Conservation (phyloP, 768 basidiomycete species). For the Sporobolomyces phaffii region DNA sequence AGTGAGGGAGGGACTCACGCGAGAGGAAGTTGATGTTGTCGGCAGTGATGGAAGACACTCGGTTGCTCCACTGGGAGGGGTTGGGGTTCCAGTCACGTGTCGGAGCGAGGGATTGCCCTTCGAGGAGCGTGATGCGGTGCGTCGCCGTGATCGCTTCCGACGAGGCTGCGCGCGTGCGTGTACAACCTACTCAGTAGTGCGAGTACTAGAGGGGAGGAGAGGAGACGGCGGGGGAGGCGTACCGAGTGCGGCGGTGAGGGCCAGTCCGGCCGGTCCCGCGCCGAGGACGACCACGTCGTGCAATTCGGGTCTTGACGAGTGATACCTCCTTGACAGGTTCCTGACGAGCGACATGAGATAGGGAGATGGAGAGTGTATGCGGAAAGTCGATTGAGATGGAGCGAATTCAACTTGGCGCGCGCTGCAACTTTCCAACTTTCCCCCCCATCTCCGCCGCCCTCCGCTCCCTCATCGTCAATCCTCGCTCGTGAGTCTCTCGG, state of each 20-base stretch:
- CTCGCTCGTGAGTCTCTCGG: too few species aligned
- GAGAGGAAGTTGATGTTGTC: constrained; percentile 62
- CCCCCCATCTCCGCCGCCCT: too few species aligned
- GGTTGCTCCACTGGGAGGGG: constrained; percentile 62
- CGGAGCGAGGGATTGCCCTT: constrained; percentile 69
- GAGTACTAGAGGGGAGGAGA: neutral
- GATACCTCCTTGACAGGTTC: neutral
- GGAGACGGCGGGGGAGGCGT: neutral
- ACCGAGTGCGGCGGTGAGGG: constrained; percentile 82
- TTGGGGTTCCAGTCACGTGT: constrained; percentile 61
- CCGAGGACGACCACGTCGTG: constrained; percentile 91
- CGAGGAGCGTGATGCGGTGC: constrained; percentile 65
- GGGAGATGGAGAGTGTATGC: too few species aligned
- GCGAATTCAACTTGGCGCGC: too few species aligned
- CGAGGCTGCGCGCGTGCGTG: constrained; percentile 47
- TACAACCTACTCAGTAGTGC: too few species aligned
- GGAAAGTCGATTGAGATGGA: too few species aligned
- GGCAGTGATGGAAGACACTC: constrained; percentile 79
- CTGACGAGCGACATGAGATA: neutral
- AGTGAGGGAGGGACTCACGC: constrained; percentile 50
- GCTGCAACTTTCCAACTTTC: too few species aligned
- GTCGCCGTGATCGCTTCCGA: constrained; percentile 54
- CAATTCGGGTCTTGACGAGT: constrained; percentile 36
- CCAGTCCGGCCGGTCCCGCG: constrained; percentile 85
- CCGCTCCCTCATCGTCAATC: too few species aligned